Evolutionary conservation across 2,329 filamentous ascomycete genomes (phyloP).

Genomic region (Fusarium mundagurra): DNA sequence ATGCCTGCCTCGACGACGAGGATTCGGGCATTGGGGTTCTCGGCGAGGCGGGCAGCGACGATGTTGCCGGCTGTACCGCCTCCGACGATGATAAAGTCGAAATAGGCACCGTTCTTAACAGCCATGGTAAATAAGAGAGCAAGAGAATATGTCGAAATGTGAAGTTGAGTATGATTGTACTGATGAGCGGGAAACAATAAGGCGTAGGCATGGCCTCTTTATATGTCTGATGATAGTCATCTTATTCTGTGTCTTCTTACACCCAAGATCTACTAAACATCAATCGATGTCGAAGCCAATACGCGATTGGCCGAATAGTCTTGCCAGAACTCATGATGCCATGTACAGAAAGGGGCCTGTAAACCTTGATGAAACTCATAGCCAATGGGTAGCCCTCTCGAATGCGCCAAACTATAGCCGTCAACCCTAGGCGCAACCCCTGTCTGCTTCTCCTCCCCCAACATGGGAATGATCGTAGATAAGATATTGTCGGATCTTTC

Average conservation of each 20-base stretch:
- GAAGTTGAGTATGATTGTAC: not conserved
- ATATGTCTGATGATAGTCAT: not conserved
- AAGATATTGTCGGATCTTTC: not conserved
- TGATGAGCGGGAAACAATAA: not conserved
- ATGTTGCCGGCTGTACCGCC: slow-evolving; percentile 49
- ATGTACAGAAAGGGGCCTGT: no score
- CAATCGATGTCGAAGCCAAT: no score
- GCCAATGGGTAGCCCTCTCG: not conserved
- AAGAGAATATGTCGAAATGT: not conserved
- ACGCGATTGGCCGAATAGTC: not conserved
- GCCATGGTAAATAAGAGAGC: not conserved
- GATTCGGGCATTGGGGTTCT: slow-evolving; percentile 51
- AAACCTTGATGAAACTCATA: not conserved
- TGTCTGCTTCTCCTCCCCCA: not conserved
- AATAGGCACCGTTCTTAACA: not conserved
- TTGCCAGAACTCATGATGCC: not conserved
- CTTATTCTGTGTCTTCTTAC: not conserved
- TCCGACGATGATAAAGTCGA: not conserved
- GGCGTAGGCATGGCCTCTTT: not conserved
- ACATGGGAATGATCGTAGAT: not conserved
- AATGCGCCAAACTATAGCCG: not conserved
- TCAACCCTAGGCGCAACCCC: not conserved
- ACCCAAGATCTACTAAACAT: no score
- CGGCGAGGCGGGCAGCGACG: slow-evolving; percentile 49
- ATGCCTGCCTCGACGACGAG: slow-evolving; percentile 60